These are phyloP conservation scores for Forsythia suspensa DNA, from an alignment of 257 asterid species.

Conservation along the genomic window DNA sequence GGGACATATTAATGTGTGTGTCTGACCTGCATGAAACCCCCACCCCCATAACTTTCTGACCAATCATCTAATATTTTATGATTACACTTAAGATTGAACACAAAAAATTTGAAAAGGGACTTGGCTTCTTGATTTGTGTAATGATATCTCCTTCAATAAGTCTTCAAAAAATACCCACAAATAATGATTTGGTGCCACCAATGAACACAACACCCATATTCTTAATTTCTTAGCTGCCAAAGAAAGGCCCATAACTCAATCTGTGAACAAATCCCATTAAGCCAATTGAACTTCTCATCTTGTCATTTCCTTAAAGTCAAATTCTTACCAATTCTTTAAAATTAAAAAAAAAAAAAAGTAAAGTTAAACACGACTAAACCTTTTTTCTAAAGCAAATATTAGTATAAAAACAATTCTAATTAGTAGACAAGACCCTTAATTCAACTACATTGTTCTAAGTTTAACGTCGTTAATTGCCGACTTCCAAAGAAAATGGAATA, in stretches of 20 bases:
- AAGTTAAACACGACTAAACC: too few relatives aligned
- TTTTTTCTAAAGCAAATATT: background rate
- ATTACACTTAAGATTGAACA: background rate
- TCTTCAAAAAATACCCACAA: background rate
- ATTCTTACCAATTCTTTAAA: too few relatives aligned
- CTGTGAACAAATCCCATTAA: too few relatives aligned
- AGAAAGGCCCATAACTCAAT: too few relatives aligned
- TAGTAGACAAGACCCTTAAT: conserved; percentile 14
- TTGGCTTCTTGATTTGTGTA: background rate
- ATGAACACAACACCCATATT: background rate
- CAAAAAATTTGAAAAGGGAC: conserved; percentile 7
- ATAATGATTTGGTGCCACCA: conserved; percentile 17
- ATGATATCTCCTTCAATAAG: conserved; percentile 1
- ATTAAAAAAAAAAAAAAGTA: too few relatives aligned
- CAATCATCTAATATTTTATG: conserved; percentile 17
- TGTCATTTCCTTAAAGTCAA: too few relatives aligned
- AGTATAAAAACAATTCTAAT: background rate
- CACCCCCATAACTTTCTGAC: conserved; percentile 23
- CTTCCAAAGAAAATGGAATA: background rate
- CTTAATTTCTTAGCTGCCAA: background rate
- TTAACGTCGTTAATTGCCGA: background rate
- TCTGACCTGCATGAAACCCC: conserved; percentile 4
- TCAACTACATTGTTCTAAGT: conserved; percentile 5
- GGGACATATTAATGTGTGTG: conserved; percentile 7
- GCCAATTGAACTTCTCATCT: too few relatives aligned